Percentiles rank a stretch among this genome's conserved stretches.
Evolutionary conservation across 441 rosid genomes (phyloP).

Genomic region (Flueggea neowawraea): DNA sequence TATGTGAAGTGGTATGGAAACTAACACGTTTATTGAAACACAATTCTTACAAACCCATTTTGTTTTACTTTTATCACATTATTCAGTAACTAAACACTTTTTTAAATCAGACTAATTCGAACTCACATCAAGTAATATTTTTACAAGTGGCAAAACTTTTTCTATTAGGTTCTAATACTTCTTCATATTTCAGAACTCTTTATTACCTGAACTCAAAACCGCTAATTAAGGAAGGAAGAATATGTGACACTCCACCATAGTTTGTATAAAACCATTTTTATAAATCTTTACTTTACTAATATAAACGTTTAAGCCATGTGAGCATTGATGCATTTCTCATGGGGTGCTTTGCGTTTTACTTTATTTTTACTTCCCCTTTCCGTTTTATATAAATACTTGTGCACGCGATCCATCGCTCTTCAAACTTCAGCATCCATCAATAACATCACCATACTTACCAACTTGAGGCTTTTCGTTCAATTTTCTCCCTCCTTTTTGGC

Average conservation of each 20-base stretch:
- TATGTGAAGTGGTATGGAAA: not conserved
- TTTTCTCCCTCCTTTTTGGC: not conserved
- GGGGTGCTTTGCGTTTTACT: conserved; percentile 40
- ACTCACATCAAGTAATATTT: too few relatives aligned
- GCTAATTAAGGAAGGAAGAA: too few relatives aligned
- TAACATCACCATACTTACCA: not conserved
- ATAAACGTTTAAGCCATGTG: conserved; percentile 80
- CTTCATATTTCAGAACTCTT: too few relatives aligned
- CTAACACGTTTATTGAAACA: not conserved
- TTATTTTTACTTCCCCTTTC: conserved; percentile 5
- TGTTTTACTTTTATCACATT: too few relatives aligned
- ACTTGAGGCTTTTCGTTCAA: not conserved
- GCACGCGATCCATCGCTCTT: not conserved
- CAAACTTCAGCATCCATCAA: not conserved
- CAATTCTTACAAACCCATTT: too few relatives aligned
- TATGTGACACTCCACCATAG: too few relatives aligned
- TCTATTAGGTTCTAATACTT: too few relatives aligned
- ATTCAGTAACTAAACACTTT: too few relatives aligned
- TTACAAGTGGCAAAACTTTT: too few relatives aligned
- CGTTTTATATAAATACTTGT: not conserved
- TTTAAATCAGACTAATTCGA: too few relatives aligned
- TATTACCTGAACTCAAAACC: too few relatives aligned
- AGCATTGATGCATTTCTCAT: conserved; percentile 54
- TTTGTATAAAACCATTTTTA: too few relatives aligned
- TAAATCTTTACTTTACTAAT: conserved; percentile 28